Evolutionary conservation across 169 alveolate genomes (phyloP).

Genomic region (Toxoplasma gondii): DNA sequence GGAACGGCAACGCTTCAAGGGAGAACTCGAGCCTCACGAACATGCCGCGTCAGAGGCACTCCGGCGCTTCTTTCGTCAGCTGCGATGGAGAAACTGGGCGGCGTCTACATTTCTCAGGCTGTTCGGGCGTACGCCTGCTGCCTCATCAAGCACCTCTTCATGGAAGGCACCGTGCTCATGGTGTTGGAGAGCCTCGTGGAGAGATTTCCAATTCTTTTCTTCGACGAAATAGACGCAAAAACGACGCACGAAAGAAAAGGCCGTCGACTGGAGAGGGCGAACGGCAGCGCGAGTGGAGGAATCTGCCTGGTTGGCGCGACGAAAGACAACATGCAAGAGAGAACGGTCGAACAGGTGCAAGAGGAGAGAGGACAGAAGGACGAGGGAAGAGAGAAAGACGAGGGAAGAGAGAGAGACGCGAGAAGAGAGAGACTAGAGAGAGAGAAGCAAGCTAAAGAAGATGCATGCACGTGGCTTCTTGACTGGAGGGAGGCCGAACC

Average conservation of each 20-base stretch:
- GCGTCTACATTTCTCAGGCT: constrained; percentile 41
- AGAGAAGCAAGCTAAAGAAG: not conserved
- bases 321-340: not conserved
- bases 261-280: not conserved
- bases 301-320: not conserved
- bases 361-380: not conserved
- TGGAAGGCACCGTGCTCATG: constrained; percentile 44
- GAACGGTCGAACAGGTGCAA: not conserved
- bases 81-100: constrained; percentile 50
- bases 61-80: not conserved
- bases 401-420: not conserved
- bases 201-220: constrained; percentile 34
- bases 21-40: not conserved
- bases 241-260: not conserved
- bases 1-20: not conserved
- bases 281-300: constrained; percentile 31
- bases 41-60: not conserved
- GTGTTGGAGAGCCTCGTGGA: constrained; percentile 26
- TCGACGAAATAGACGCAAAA: constrained; percentile 3
- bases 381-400: not conserved
- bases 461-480: constrained; percentile 44
- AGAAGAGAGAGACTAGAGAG: not conserved
- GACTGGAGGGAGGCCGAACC: constrained; percentile 53
- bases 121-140: constrained; percentile 66
- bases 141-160: constrained; percentile 59